A percentile compares a stretch with the other conserved stretches of the same genome.
phyloP scores from a whole-genome alignment of 441 rosid genomes.

The Erodium chrysanthum region DNA sequence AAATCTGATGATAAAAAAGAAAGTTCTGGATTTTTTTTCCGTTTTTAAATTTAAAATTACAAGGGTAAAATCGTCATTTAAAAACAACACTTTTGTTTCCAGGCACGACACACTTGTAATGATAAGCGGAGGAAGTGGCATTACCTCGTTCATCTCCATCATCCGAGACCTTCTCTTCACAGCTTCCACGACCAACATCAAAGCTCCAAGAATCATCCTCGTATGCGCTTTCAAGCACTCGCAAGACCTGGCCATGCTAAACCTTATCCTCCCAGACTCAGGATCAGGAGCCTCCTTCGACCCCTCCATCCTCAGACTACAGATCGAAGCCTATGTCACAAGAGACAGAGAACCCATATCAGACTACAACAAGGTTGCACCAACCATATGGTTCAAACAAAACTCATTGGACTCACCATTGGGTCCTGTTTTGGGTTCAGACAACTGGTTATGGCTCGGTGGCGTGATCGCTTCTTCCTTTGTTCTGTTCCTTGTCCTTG shows the following conservation, averaged over 20 bases:
- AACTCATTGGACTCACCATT: constrained; percentile 40
- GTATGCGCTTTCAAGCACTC: constrained; percentile 64
- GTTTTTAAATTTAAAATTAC: too few species aligned
- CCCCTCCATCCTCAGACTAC: constrained; percentile 36
- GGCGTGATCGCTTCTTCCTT: constrained; percentile 57
- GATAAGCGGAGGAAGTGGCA: constrained; percentile 98
- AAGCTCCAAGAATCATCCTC: constrained; percentile 45
- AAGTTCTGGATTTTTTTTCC: too few species aligned
- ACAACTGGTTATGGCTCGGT: constrained; percentile 65
- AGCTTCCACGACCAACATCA: constrained; percentile 26
- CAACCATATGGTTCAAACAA: constrained; percentile 48
- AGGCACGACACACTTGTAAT: constrained; percentile 68
- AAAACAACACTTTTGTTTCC: too few species aligned
- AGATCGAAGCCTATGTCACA: constrained; percentile 63
- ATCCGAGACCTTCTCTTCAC: constrained; percentile 49
- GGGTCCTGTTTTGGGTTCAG: constrained; percentile 55
- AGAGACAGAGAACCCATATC: constrained; percentile 34
- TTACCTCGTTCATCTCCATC: constrained; percentile 69
- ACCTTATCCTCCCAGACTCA: constrained; percentile 54
- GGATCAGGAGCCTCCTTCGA: constrained; percentile 27
- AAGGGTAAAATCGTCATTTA: too few species aligned
- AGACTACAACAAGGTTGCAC: constrained; percentile 14
- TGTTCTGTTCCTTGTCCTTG: constrained; percentile 40
- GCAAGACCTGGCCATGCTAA: constrained; percentile 60
- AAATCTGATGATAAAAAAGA: too few species aligned